Evolutionary conservation across 768 basidiomycete genomes (phyloP).

Genomic region (Lenzites betulinus): DNA sequence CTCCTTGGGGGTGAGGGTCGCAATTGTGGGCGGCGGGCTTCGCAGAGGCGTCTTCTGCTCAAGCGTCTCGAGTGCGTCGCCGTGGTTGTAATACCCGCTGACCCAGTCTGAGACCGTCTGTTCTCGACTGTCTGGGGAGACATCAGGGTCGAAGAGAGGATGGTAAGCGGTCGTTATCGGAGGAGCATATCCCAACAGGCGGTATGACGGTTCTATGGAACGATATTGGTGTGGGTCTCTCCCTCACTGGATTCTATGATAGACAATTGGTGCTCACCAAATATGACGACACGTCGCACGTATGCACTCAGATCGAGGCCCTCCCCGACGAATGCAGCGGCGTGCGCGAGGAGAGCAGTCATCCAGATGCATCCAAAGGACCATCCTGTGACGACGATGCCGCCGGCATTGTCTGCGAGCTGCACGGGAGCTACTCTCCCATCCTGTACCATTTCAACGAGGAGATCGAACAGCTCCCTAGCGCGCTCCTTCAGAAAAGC

Average conservation of each 20-base stretch:
- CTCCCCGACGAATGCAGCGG: background rate
- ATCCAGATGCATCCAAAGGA: slow-evolving; percentile 14
- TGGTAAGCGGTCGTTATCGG: background rate
- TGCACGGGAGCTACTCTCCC: background rate
- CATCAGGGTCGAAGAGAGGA: slow-evolving; percentile 7
- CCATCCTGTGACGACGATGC: slow-evolving; percentile 21
- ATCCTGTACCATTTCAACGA: slow-evolving; percentile 3
- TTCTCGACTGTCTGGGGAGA: background rate
- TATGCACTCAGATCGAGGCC: slow-evolving; percentile 13
- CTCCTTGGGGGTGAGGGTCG: slow-evolving; percentile 13
- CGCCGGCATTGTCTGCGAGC: background rate
- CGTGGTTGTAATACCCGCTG: slow-evolving; percentile 16
- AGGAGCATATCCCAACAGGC: background rate
- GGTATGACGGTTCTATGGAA: slow-evolving; percentile 2
- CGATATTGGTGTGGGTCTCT: too few species aligned
- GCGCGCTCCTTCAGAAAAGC: slow-evolving; percentile 14
- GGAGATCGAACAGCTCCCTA: slow-evolving; percentile 7
- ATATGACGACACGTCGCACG: slow-evolving; percentile 12
- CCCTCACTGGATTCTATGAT: too few species aligned
- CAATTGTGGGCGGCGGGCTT: slow-evolving; percentile 16
- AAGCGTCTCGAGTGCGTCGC: background rate
- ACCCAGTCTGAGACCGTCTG: background rate
- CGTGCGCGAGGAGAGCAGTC: slow-evolving; percentile 18
- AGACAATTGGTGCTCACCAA: slow-evolving; percentile 9
- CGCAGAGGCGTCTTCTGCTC: slow-evolving; percentile 11